phyloP scores from a whole-genome alignment of 2,329 filamentous ascomycete genomes.

The Fusarium liriodendri region DNA sequence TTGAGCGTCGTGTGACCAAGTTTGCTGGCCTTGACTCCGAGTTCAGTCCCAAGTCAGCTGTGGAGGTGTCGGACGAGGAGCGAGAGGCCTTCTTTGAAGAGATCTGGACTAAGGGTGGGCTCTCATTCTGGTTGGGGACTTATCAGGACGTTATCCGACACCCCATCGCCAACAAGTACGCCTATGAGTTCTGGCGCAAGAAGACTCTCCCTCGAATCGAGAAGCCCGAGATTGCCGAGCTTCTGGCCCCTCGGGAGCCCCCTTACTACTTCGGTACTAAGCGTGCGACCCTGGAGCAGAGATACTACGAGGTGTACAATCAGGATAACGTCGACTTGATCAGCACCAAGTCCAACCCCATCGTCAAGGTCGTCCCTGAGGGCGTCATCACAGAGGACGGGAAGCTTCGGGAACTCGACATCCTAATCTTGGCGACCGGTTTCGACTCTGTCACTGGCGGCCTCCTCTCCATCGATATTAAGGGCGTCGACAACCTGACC shows the following conservation, averaged over 20 bases:
- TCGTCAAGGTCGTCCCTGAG: neutral
- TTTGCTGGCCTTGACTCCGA: neutral
- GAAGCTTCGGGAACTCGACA: neutral
- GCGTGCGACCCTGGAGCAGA: neutral
- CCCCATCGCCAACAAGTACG: neutral
- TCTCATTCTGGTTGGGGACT: neutral
- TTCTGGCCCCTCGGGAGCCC: constrained; percentile 1
- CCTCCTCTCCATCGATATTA: neutral
- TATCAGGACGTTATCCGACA: neutral
- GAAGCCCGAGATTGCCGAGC: neutral
- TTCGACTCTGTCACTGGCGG: constrained; percentile 10
- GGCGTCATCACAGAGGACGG: neutral
- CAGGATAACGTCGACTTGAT: constrained; percentile 2
- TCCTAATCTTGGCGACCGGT: constrained; percentile 4
- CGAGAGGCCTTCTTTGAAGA: neutral
- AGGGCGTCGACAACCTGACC: neutral
- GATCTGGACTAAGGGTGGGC: neutral
- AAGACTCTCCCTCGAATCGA: neutral
- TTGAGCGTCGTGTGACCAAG: neutral
- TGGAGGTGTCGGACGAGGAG: neutral
- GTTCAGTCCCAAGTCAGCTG: neutral
- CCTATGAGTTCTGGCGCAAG: constrained; percentile 2
- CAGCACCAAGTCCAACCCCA: neutral
- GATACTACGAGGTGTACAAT: constrained; percentile 7
- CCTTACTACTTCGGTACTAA: constrained; percentile 11